Percentiles rank a stretch among this genome's conserved stretches.
Conservation (phyloP, 805 yeast genomes). For the Sugiyamaella floridensis region DNA sequence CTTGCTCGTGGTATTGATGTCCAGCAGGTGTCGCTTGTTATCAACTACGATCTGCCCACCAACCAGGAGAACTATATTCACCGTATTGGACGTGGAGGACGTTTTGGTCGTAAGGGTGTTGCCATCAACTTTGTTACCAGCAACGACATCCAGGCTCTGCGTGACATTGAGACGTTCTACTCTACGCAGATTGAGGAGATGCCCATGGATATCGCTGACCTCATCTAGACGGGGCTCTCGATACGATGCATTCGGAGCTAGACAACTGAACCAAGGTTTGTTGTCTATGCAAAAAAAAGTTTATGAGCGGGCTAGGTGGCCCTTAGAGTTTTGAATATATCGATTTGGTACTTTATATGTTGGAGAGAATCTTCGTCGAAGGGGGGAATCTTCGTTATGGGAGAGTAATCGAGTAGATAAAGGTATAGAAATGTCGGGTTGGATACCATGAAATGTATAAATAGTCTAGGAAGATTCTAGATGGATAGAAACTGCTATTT, state of each 20-base stretch:
- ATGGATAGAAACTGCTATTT: too few relatives aligned
- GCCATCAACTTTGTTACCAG: conserved; percentile 89
- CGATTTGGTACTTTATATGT: background rate
- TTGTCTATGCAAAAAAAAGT: conserved; percentile 1
- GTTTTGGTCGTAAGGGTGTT: conserved; percentile 95
- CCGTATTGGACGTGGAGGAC: conserved; percentile 96
- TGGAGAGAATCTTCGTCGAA: background rate
- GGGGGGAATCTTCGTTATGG: too few relatives aligned
- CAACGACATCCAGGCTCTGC: conserved; percentile 66
- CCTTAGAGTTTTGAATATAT: background rate
- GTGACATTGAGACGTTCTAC: conserved; percentile 83
- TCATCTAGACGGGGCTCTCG: conserved; percentile 26
- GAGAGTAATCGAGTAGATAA: too few relatives aligned
- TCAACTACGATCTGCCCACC: conserved; percentile 88
- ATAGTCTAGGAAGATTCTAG: too few relatives aligned
- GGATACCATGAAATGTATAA: too few relatives aligned
- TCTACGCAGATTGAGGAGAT: conserved; percentile 83
- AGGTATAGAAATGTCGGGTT: too few relatives aligned
- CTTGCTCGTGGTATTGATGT: conserved; percentile 99
- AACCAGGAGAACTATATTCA: conserved; percentile 95
- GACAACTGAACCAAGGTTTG: background rate
- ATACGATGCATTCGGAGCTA: background rate
- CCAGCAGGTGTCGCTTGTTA: conserved; percentile 93
- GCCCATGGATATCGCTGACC: conserved; percentile 69
- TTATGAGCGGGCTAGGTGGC: background rate